A percentile compares a stretch with the other conserved stretches of the same genome.
Evolutionary conservation across 2,329 filamentous ascomycete genomes (phyloP).

Genomic region (Paracoccidioides lutzii): DNA sequence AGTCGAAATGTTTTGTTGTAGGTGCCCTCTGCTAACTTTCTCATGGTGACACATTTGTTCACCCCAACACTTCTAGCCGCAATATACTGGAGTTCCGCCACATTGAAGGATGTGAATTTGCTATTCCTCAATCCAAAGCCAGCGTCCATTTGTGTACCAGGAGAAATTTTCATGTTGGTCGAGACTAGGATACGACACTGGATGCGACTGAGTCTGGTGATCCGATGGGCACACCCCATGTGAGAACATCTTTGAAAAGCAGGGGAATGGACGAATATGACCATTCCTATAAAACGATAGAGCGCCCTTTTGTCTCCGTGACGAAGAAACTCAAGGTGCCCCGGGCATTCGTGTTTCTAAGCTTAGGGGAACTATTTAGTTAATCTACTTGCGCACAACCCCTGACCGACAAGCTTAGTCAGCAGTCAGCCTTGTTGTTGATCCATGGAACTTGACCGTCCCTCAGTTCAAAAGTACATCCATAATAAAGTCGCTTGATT

Average conservation of each 20-base stretch:
- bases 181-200: neutral
- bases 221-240: neutral
- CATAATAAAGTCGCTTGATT: too few relatives aligned
- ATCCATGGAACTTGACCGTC: too few relatives aligned
- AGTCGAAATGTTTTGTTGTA: conserved; percentile 27
- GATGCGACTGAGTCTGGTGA: neutral
- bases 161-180: conserved; percentile 13
- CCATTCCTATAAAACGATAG: neutral
- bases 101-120: conserved; percentile 22
- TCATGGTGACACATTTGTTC: conserved; percentile 22
- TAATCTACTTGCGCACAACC: too few relatives aligned
- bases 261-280: neutral
- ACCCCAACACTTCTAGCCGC: conserved; percentile 18
- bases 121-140: conserved; percentile 21
- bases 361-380: too few relatives aligned
- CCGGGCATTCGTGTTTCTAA: too few relatives aligned
- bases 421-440: too few relatives aligned
- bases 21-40: conserved; percentile 26
- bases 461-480: too few relatives aligned
- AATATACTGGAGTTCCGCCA: conserved; percentile 19
- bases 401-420: too few relatives aligned
- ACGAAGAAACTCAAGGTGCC: too few relatives aligned
- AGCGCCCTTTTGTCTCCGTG: neutral
- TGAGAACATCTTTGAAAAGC: neutral
- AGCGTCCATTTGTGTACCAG: conserved; percentile 19